Evolutionary conservation across 148 eudicot species (phyloP), one percentile per base, ranked within the genome.

Genomic region (Camellia japonica): DNA sequence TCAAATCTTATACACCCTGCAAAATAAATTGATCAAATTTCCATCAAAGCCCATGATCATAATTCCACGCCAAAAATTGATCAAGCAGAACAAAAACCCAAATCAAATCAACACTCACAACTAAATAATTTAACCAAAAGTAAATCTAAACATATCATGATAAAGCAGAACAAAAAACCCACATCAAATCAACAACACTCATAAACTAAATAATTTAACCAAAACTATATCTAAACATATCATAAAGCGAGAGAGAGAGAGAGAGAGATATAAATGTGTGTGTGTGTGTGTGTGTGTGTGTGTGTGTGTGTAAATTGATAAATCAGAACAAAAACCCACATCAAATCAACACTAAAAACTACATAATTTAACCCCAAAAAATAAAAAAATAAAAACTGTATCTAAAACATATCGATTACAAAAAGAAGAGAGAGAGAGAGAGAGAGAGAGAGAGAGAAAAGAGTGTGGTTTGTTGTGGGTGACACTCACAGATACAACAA

Each of bases 401-500:
- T 0, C 0, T n/a, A n/a, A 46, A 8, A 69, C 23, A 49, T 6
- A 69, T 16, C 6, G 19, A 44, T 30, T 0, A 30, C 30, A 30
- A 0, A 30, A 30, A 30, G 30, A 6, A 6, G 2, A 20, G 1
- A 59, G 1, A 59, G 23, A 6, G 13, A 44, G 15, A 68, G 2
- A n/a, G 1, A 68, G 72, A 69, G 47, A 7, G 3, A 73, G 2
- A 20, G 1, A 59, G 1, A 62, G 7, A 2, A 16, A 61, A 3
- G 4, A 16, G 19, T 14, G 62, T 59, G 62, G 18, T 6, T 64
- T 20, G 6, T 23, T 11, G 13, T 0, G 19, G 1, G 12, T 51
- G 8, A 23, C 8, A 84, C 94, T 88, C 73, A 94, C 98, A 41
- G 93, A 92, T 30, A 94, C 64, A 66, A 94, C 91, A n/a, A 94